These are phyloP conservation scores for Hawksworthiomyces lignivorus DNA, from an alignment of 2,329 filamentous ascomycete genomes.

Conservation along the genomic window DNA sequence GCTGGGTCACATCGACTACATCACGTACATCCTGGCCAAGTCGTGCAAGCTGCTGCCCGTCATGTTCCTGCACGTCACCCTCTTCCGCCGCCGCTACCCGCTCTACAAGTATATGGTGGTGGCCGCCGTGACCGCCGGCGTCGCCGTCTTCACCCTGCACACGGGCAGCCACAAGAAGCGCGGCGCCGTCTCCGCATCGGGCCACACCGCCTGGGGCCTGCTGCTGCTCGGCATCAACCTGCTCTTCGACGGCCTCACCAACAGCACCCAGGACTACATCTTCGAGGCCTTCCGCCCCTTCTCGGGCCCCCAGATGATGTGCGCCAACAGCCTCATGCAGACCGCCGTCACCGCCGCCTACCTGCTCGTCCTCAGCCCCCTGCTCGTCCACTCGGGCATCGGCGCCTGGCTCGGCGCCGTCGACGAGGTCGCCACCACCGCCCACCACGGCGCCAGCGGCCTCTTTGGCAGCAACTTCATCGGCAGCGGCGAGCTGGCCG, in stretches of 20 bases:
- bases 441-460: background rate
- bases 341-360: constrained; percentile 71
- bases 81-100: constrained; percentile 84
- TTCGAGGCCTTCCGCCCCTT: constrained; percentile 74
- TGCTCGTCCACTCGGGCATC: constrained; percentile 60
- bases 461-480: constrained; percentile 23
- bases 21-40: constrained; percentile 95
- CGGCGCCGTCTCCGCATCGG: constrained; percentile 24
- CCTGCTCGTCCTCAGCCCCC: constrained; percentile 68
- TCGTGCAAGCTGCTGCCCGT: constrained; percentile 98
- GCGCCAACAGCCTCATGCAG: constrained; percentile 85
- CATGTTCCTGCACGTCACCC: constrained; percentile 89
- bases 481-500: constrained; percentile 67
- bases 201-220: constrained; percentile 69
- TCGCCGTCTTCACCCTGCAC: constrained; percentile 91
- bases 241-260: constrained; percentile 91
- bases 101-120: constrained; percentile 96
- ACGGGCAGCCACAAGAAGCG: constrained; percentile 49
- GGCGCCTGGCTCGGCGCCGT: constrained; percentile 62
- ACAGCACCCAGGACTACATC: constrained; percentile 93
- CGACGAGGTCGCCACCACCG: constrained; percentile 51
- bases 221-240: constrained; percentile 81
- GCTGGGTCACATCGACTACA: constrained; percentile 91
- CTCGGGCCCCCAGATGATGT: constrained; percentile 98
- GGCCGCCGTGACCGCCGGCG: constrained; percentile 79